A percentile compares a stretch with the other conserved stretches of the same genome.
Evolutionary conservation across 2,329 filamentous ascomycete species (phyloP).

Genomic region (Xylaria sp.): DNA sequence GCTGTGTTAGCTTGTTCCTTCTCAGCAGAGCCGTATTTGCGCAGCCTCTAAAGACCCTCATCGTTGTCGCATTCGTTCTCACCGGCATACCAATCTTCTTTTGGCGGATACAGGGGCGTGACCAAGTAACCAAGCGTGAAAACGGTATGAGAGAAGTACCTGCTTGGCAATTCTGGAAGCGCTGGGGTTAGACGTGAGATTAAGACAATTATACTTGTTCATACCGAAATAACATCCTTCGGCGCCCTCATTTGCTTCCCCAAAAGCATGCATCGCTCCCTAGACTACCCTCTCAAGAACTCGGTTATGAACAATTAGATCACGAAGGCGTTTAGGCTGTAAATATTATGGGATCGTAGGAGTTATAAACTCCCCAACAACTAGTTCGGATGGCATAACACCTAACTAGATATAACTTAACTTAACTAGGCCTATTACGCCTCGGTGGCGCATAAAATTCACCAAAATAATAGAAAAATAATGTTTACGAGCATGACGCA

Average conservation of each 20-base stretch:
- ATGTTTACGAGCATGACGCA: neutral
- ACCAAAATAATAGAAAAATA: conserved; percentile 23
- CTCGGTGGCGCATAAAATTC: conserved; percentile 1
- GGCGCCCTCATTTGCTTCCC: conserved; percentile 32
- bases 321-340: conserved; percentile 22
- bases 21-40: conserved; percentile 90
- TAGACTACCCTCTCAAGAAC: neutral
- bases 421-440: conserved; percentile 10
- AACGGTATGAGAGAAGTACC: conserved; percentile 50
- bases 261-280: conserved; percentile 18
- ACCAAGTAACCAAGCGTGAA: conserved; percentile 61
- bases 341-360: conserved; percentile 9
- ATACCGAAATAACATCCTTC: conserved; percentile 30
- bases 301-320: neutral
- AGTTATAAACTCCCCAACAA: neutral
- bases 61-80: conserved; percentile 86
- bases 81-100: conserved; percentile 89
- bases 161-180: conserved; percentile 72
- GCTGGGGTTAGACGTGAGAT: conserved; percentile 48
- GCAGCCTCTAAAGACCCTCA: conserved; percentile 87
- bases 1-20: conserved; percentile 94
- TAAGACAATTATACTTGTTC: conserved; percentile 26
- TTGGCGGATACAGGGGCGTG: conserved; percentile 79
- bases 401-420: neutral
- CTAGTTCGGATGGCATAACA: conserved; percentile 1